Base-by-base conservation (phyloP, 129 eudicot species). In the Pulicaria dysenterica region DNA sequence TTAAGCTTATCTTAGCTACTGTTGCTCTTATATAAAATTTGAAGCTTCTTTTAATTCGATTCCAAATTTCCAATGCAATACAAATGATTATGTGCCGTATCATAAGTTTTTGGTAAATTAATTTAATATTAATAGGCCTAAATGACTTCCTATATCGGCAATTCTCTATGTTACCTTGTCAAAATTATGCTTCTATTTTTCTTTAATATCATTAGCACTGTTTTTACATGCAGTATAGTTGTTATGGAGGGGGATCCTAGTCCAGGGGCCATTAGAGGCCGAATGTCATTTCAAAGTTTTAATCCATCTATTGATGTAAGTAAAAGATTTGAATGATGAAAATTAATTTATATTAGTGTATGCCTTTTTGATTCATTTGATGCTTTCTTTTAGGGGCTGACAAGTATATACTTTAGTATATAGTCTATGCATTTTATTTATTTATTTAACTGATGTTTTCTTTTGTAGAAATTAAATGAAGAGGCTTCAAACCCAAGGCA, bases 301-400 rank as follows among this genome's bases (percentile, higher is more conserved):
- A 94, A 90, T 78, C 97, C 97, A 63, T 70, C 87, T 59, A 82
- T 93, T 37, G 95, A 93, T 93, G 98, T 93, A 88, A 89, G 98
- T 82, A 79, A 54, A 80, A 38, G 58, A 73, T 45, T 45, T 39
- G 60, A 37, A 48, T 68, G 42, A 58, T 58, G 72, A 80, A 49
- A 42, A 5, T 2, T 47, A 16, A 58, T 68, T 40, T 44, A 67
- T 8, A 16, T 31, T 47, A 13, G 9, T 43, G 31, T 49, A 24
- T 71, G 60, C 68, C 53, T n/a, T 72, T 74, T 49, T 45, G 36
- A 46, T 71, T 64, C 42, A 47, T 76, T 24, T 49, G 58, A 40
- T 67, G 61, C 8, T 72, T 78, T 78, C 55, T 77, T 77, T 73
- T 24, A 24, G 31, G 31, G 2, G 31, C 31, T 24, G 31, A 24